Evolutionary conservation across 78 protist genomes (phyloP), one percentile per base, ranked within the genome.

Genomic region (Tieghemostelium lacteum): DNA sequence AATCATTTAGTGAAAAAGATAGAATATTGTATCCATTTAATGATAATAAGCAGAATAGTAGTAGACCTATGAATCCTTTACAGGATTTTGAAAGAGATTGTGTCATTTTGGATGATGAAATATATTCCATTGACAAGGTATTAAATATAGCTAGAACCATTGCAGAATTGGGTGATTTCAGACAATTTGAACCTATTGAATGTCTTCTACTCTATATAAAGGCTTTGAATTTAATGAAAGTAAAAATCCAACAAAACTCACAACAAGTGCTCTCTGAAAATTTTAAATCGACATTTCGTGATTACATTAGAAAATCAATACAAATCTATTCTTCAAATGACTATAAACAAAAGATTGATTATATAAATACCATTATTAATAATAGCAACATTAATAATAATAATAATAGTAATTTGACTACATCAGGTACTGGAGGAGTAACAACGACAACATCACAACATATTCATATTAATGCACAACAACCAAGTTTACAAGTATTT

Each of bases 151-250:
- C 91, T 31, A 29, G 39, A 34, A 78, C 71, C 10, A 83, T 83
- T 22, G 91, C 91, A 34, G 91, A 83, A 20, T 58, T 83, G 72
- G 91, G 91, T 39, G 91, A 83, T 69, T 61, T 83, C 0, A 83
- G 78, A 83, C 91, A 83, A 70, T 37, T 19, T 33, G 91, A 70
- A 58, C 80, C 91, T 17, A 37, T 22, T 14, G 91, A 83, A 83
- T 83, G 91, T 45, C 12, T 83, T 5, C 67, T 71, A 1, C 60
- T 83, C 3, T 83, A 83, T 40, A 2, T 69, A 28, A 49, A 67
- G 3, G 77, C 91, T 5, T 42, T 83, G 28, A 55, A 67, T 39
- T 36, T 83, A 19, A 34, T 83, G 34, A 83, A 58, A 60, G 31
- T 67, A 1, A 83, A 49, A 69, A 42, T 83, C 1, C 70, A 33